Conservation (phyloP, 208 protist species). For the Leishmania turanica region DNA sequence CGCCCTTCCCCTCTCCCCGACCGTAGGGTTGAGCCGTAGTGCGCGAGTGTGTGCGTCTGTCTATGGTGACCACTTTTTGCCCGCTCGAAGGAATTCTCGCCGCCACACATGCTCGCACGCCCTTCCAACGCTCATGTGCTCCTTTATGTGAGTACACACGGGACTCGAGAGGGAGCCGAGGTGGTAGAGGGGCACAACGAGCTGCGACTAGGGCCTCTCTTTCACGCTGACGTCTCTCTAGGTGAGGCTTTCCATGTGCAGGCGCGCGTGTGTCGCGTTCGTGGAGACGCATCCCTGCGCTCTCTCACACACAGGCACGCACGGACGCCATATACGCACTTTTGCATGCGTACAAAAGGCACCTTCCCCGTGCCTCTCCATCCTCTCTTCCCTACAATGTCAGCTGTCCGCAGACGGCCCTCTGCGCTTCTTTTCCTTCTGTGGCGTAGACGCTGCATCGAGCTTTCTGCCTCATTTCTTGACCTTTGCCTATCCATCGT, state of each 20-base stretch:
- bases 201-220: neutral
- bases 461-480: neutral
- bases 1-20: neutral
- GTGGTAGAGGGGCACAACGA: neutral
- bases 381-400: neutral
- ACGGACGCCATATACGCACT: neutral
- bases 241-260: neutral
- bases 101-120: neutral
- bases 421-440: neutral
- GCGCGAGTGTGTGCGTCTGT: neutral
- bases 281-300: neutral
- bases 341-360: neutral
- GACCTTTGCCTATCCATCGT: neutral
- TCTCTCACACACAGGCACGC: neutral
- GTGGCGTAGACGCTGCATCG: neutral
- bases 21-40: neutral
- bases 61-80: neutral
- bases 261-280: neutral
- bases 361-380: neutral
- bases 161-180: neutral
- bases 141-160: neutral
- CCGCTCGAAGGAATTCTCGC: neutral
- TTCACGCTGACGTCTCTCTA: neutral
- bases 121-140: neutral
- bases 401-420: neutral